Evolutionary conservation across 169 alveolate species (phyloP).

Genomic region (Plasmodium coatneyi): DNA sequence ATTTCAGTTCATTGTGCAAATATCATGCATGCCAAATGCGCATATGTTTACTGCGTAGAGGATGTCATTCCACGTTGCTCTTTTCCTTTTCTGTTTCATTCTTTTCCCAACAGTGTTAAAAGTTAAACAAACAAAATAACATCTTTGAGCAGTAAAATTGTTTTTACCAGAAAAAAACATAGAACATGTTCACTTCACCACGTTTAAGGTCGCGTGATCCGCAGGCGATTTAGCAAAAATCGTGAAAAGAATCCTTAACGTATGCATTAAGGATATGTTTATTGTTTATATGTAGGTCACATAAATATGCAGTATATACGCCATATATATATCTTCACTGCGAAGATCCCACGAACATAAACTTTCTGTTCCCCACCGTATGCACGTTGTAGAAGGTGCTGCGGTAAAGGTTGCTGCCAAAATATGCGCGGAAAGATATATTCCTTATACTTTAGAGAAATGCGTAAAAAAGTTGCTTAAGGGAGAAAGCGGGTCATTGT

Average conservation of each 20-base stretch:
- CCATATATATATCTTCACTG: neutral
- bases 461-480: neutral
- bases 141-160: conserved; percentile 1
- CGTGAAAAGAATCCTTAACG: neutral
- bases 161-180: neutral
- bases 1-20: neutral
- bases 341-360: neutral
- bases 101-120: neutral
- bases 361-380: neutral
- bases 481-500: neutral
- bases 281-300: neutral
- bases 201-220: conserved; percentile 2
- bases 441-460: neutral
- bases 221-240: neutral
- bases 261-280: neutral
- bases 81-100: neutral
- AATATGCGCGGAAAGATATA: neutral
- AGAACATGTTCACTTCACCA: conserved; percentile 19
- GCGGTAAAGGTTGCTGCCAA: neutral
- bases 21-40: neutral
- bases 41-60: neutral
- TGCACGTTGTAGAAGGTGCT: neutral
- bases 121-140: neutral
- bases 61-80: neutral
- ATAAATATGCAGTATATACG: neutral